Evolutionary conservation across 805 yeast species (phyloP).

Genomic region (Priceomyces haplophilus): DNA sequence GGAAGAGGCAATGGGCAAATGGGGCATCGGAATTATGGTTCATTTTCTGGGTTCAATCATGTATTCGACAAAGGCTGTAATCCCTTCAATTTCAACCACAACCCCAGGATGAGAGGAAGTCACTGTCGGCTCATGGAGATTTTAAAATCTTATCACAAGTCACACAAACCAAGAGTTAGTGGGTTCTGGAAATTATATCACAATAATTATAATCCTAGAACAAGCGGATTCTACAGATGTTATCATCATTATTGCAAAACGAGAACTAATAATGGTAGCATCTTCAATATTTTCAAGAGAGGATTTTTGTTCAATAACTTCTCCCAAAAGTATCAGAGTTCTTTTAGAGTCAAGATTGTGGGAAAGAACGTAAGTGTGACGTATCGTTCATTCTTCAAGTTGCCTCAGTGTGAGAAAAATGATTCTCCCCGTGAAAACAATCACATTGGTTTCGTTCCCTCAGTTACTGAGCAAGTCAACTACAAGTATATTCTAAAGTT

Average conservation of each 20-base stretch:
- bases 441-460: background rate
- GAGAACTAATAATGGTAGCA: too few species aligned
- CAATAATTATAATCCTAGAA: too few species aligned
- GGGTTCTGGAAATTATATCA: too few species aligned
- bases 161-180: background rate
- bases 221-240: too few species aligned
- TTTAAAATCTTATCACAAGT: constrained; percentile 6
- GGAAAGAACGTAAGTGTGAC: constrained; percentile 17
- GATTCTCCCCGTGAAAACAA: constrained; percentile 3
- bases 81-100: constrained; percentile 2
- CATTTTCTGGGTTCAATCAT: constrained; percentile 9
- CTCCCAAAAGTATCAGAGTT: constrained; percentile 20
- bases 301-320: constrained; percentile 24
- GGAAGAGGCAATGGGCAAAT: background rate
- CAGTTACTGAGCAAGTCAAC: constrained; percentile 3
- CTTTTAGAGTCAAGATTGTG: constrained; percentile 18
- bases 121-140: constrained; percentile 1
- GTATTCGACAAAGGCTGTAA: background rate
- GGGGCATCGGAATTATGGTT: constrained; percentile 22
- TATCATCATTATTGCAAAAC: too few species aligned
- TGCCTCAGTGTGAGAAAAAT: constrained; percentile 1
- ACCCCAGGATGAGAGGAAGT: background rate
- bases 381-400: constrained; percentile 18
- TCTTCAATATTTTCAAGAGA: constrained; percentile 6
- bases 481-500: constrained; percentile 24